Base-by-base conservation (phyloP, 352 stramenopile genomes). In the Phytophthora ramorum region DNA sequence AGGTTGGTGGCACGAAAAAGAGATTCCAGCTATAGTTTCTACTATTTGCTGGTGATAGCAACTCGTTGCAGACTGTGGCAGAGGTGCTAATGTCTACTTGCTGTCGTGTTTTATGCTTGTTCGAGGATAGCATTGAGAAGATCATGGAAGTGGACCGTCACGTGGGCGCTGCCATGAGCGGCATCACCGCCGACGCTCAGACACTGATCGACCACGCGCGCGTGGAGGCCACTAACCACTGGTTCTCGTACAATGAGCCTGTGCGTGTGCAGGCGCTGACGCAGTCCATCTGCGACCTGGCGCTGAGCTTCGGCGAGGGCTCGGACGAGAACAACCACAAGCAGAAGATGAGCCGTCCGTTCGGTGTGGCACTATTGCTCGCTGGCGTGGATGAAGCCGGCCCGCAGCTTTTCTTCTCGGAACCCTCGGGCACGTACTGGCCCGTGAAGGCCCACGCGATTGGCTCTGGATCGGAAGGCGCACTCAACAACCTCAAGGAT, bases 91-190 rank as follows among this genome's bases (percentile, higher is more conserved):
- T 19, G 14, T 32, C 6, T n/a, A 12, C 48, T 26, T 12, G 1
- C 50, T 58, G 13, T 49, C 7, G 20, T 43, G 16, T 17, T 50
- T 34, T 19, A 26, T 19, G 63, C 69, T 32, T 32, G 4, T 32
- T 24, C 22, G 22, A 32, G 6, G 54, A 69, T 43, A 99, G 93
- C 73, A 98, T 99, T 44, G 97, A 99, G 75, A 99, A 99, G 85
- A 99, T 99, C 79, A 97, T 99, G 76, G 97, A 99, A 77, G 97
- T 99, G 64, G 98, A 99, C 76, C 85, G 80, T 10, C 97, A 99
- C 80, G 90, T 99, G 47, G 98, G 98, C 28, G 97, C 92, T 28
- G 98, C 98, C 62, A 99, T 99, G 97, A 99, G 93, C 69, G 98
- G 98, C 48, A 90, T 99, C 45, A 98, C 99, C 14, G 97, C 97